phyloP scores from a whole-genome alignment of 495 filamentous ascomycete genomes.

The Clavariopsis aquatica region DNA sequence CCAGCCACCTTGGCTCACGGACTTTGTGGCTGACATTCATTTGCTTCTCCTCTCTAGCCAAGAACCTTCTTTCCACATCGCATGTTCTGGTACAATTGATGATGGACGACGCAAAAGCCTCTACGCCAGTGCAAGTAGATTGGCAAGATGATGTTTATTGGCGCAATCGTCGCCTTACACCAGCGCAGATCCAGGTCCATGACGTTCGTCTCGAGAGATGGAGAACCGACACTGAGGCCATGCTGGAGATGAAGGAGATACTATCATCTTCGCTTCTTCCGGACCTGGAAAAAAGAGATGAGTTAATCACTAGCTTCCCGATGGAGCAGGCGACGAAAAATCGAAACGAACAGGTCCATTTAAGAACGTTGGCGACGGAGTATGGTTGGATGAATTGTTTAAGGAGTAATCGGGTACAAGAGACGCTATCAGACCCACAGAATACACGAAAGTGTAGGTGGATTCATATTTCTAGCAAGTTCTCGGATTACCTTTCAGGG shows the following conservation, averaged over 20 bases:
- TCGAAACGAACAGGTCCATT: conserved; percentile 40
- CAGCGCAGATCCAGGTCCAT: conserved; percentile 45
- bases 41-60: neutral
- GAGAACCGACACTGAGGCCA: conserved; percentile 29
- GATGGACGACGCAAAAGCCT: conserved; percentile 31
- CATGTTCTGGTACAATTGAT: neutral
- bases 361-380: conserved; percentile 38
- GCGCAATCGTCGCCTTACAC: conserved; percentile 42
- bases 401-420: conserved; percentile 35
- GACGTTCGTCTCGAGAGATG: conserved; percentile 41
- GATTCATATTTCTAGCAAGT: conserved; percentile 48
- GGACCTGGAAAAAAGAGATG: conserved; percentile 30
- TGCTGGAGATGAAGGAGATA: conserved; percentile 44
- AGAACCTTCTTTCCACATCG: conserved; percentile 6
- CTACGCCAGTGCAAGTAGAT: conserved; percentile 33
- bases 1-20: neutral
- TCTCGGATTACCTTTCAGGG: conserved; percentile 43
- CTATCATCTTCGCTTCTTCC: conserved; percentile 41
- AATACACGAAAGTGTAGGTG: conserved; percentile 41
- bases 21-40: conserved; percentile 13
- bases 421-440: conserved; percentile 31
- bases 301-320: conserved; percentile 14
- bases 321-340: conserved; percentile 33
- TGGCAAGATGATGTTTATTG: conserved; percentile 42
- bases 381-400: conserved; percentile 48